Conservation (phyloP, 805 yeast species). For the Cyberlindnera lachancei region DNA sequence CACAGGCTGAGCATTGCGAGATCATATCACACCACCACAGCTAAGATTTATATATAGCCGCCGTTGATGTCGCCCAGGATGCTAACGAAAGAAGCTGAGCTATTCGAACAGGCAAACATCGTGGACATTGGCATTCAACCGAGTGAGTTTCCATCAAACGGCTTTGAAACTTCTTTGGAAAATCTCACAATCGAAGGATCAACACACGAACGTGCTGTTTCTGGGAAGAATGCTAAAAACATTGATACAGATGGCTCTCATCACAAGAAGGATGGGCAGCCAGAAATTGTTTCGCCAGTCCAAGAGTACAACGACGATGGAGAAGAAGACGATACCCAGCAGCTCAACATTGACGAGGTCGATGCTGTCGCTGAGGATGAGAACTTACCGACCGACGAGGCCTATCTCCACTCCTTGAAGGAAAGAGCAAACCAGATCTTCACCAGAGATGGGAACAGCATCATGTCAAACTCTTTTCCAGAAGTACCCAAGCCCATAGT, state of each 20-base stretch:
- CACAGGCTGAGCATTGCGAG: too few relatives aligned
- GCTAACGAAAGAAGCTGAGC: constrained; percentile 23
- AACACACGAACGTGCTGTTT: too few relatives aligned
- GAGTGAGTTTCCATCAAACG: constrained; percentile 6
- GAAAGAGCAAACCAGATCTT: constrained; percentile 29
- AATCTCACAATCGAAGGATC: too few relatives aligned
- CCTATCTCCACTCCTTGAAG: constrained; percentile 25
- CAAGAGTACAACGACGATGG: constrained; percentile 1
- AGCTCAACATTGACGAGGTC: constrained; percentile 38
- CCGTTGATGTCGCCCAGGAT: constrained; percentile 4
- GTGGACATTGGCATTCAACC: constrained; percentile 26
- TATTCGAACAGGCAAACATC: constrained; percentile 26
- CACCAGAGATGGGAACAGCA: constrained; percentile 5
- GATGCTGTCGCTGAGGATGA: constrained; percentile 24
- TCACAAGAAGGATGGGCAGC: neutral
- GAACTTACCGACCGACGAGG: constrained; percentile 26
- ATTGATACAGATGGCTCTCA: neutral
- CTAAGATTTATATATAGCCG: too few relatives aligned
- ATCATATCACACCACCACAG: too few relatives aligned
- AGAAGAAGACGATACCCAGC: constrained; percentile 7
- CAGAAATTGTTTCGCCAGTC: neutral
- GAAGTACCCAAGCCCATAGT: constrained; percentile 34
- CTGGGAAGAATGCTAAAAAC: too few relatives aligned
- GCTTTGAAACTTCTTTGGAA: constrained; percentile 1
- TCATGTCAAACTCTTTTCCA: constrained; percentile 17